These are phyloP conservation scores for Colletotrichum acutatum DNA, from an alignment of 2,329 filamentous ascomycete species.

Conservation along the genomic window DNA sequence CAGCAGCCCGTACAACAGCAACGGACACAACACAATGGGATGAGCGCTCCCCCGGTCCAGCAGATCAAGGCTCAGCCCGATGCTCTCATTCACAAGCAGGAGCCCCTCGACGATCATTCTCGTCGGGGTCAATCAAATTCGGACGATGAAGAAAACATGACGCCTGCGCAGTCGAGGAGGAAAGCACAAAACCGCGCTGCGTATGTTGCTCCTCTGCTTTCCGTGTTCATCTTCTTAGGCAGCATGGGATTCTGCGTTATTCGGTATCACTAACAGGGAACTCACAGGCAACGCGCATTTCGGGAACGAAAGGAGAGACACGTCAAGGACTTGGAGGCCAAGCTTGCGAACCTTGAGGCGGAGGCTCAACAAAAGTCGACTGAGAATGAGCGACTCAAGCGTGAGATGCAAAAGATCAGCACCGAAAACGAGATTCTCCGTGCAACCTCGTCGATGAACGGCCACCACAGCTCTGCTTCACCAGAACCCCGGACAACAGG, in stretches of 20 bases:
- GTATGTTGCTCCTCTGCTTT: slow-evolving; percentile 54
- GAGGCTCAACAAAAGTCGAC: slow-evolving; percentile 77
- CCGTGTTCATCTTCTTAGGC: background rate
- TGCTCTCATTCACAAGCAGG: slow-evolving; percentile 45
- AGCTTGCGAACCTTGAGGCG: slow-evolving; percentile 81
- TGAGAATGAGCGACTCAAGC: slow-evolving; percentile 89
- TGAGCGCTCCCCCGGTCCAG: slow-evolving; percentile 40
- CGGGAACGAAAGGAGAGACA: slow-evolving; percentile 95
- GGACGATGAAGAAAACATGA: slow-evolving; percentile 63
- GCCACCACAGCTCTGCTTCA: slow-evolving; percentile 51
- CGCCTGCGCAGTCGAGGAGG: slow-evolving; percentile 67
- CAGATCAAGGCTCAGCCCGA: slow-evolving; percentile 36
- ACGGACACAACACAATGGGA: slow-evolving; percentile 40
- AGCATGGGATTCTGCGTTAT: background rate
- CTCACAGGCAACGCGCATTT: slow-evolving; percentile 86
- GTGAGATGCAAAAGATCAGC: slow-evolving; percentile 82
- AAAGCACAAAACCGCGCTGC: slow-evolving; percentile 72
- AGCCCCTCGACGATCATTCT: slow-evolving; percentile 50
- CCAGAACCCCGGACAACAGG: slow-evolving; percentile 67
- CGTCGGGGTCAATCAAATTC: slow-evolving; percentile 60
- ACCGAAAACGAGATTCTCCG: slow-evolving; percentile 95
- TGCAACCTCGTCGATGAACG: slow-evolving; percentile 71
- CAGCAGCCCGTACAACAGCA: slow-evolving; percentile 29
- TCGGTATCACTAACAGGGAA: background rate
- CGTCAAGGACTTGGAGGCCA: slow-evolving; percentile 91